Percentiles rank a stretch among this genome's conserved stretches.
Conservation (phyloP, 495 filamentous ascomycete genomes). For the Aspergillus coremiiformis region DNA sequence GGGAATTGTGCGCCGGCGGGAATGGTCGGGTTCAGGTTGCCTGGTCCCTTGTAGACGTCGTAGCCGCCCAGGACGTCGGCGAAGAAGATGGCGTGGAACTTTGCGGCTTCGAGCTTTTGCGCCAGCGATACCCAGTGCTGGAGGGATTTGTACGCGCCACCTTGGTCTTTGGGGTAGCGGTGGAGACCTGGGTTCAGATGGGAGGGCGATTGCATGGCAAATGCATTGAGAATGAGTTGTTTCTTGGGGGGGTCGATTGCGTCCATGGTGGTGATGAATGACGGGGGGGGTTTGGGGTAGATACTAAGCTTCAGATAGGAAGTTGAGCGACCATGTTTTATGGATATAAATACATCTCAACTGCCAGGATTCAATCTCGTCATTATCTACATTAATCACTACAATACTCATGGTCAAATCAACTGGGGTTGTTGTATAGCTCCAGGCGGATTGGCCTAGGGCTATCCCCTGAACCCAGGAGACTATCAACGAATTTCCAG, state of each 20-base stretch:
- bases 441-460: too few species aligned
- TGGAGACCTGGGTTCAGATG: slow-evolving; percentile 47
- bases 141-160: slow-evolving; percentile 41
- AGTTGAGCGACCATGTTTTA: too few species aligned
- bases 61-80: slow-evolving; percentile 50
- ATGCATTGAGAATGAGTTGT: slow-evolving; percentile 51
- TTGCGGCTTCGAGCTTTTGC: slow-evolving; percentile 40
- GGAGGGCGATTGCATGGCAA: slow-evolving; percentile 43
- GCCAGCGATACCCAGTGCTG: slow-evolving; percentile 41
- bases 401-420: too few species aligned
- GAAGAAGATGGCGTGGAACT: slow-evolving; percentile 52
- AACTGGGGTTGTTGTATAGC: too few species aligned
- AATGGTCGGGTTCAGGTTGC: slow-evolving; percentile 50
- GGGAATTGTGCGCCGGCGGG: slow-evolving; percentile 59
- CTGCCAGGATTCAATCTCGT: too few species aligned
- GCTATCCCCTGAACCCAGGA: too few species aligned
- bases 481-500: too few species aligned
- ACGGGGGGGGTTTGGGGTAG: too few species aligned
- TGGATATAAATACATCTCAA: too few species aligned
- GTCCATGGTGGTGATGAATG: not conserved
- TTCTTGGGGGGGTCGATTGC: slow-evolving; percentile 24
- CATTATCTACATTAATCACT: too few species aligned
- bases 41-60: slow-evolving; percentile 56
- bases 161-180: slow-evolving; percentile 42
- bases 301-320: too few species aligned